Evolutionary conservation across 2,329 filamentous ascomycete genomes (phyloP), one percentile per base, ranked within the genome.

Genomic region (Metarhizium sp.): DNA sequence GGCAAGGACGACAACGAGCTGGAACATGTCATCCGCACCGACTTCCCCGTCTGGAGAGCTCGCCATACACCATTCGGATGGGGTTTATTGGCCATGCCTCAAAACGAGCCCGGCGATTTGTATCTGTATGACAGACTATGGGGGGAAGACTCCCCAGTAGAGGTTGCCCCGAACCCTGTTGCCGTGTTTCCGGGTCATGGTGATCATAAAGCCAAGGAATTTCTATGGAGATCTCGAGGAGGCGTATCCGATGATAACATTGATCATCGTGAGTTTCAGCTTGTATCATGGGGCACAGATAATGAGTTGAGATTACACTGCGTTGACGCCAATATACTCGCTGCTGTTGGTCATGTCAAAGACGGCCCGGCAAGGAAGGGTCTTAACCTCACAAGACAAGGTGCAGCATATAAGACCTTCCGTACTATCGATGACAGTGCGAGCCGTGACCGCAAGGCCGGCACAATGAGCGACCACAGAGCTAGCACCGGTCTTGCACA

Each of bases 201-300:
- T 20, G 78, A 77, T 50, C 76, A 83, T 62, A 85, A 92, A 65
- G 90, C 90, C 34, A 95, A 94, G 65, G 92, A 96, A 63, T 96
- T 96, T 58, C 73, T 96, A 11, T 96, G 92, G 92, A 81, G 92
- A 67, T 82, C 83, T 50, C 83, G 92, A 55, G 92, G 92, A 42
- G 72, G 72, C 16, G 77, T 86, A 20, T 79, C 80, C 18, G 79
- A 82, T 16, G 81, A 90, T 54, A 79, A 81, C n/a, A 72, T 87
- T 49, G 92, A 96, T 63, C 77, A 91, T 59, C 83, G 92, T 62
- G 92, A 96, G 53, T 96, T 96, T 60, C 92, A 96, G 68, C 77
- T 96, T 18, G 89, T 96, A 0, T 92, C 92, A 0, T 96, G 92
- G 92, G 91, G 91, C 30, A 86, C 88, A 51, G 92, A 96, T 67